Base-by-base conservation (phyloP, 148 eudicot genomes). In the Heliamphora exappendiculata region DNA sequence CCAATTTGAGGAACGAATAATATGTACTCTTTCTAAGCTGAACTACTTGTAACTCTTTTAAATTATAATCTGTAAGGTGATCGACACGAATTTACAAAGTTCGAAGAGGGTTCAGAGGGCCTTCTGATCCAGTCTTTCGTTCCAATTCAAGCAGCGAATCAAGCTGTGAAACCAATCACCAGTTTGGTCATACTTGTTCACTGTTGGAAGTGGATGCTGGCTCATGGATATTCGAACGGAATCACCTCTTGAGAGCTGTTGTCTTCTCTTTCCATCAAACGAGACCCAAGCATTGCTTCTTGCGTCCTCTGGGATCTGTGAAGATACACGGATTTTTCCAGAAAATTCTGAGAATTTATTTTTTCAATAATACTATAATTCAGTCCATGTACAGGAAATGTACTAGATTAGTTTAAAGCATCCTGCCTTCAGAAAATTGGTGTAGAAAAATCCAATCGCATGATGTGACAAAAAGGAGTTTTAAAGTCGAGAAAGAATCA, bases 101-200 rank as follows among this genome's bases (percentile, higher is more conserved):
- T 20, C n/a, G 13, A 7, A 26, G 41, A 45, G 49, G 75, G 45
- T 63, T 92, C 86, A 90, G 66, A 94, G 86, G 76, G 99, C 99
- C 81, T 91, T 93, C 86, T 96, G 99, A 78, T 96, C 99, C 50
- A 89, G 80, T 74, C 99, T 85, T 84, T 96, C 99, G 24, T 96
- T 96, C 99, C 99, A 96, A 81, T 93, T 96, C 51, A 96, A 87
- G 78, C 99, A 96, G 28, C 99, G 97, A 58, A 96, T 86, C 83
- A 96, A 84, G 86, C 99, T 96, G 79, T 81, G 93, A 82, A 96
- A 96, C 99, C 99, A 96, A 63, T 96, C 99, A 44, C 97, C 90
- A 0, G 99, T 96, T 84, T 96, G 99, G 81, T 96, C 99, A 58
- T 83, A 80, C 76, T 96, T 96, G 86, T 96, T 93, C 60, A 96